These are phyloP conservation scores for Simplicillium aogashimaense DNA, from an alignment of 2,329 filamentous ascomycete genomes.

Conservation along the genomic window DNA sequence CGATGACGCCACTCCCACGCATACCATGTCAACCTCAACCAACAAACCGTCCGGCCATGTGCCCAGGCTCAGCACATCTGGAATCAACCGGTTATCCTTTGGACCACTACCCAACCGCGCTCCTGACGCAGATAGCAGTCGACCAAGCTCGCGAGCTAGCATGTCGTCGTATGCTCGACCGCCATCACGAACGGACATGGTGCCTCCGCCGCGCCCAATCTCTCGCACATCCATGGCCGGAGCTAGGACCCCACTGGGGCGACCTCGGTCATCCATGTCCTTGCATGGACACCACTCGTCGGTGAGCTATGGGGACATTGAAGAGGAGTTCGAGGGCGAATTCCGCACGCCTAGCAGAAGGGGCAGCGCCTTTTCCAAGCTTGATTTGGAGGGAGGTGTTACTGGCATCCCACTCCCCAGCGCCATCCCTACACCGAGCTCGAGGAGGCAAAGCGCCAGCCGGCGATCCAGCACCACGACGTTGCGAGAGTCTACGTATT, in stretches of 20 bases:
- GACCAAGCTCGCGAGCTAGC: conserved; percentile 67
- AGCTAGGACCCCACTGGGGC: conserved; percentile 54
- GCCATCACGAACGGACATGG: conserved; percentile 43
- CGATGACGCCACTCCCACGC: conserved; percentile 41
- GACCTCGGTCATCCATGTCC: conserved; percentile 63
- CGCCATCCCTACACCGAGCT: conserved; percentile 34
- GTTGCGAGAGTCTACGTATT: conserved; percentile 11
- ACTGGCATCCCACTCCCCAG: conserved; percentile 33
- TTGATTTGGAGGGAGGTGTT: conserved; percentile 28
- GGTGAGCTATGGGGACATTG: conserved; percentile 41
- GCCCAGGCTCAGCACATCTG: conserved; percentile 49
- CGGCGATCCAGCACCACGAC: conserved; percentile 31
- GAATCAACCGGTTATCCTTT: conserved; percentile 54
- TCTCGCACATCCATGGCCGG: conserved; percentile 54
- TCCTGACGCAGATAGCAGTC: conserved; percentile 34
- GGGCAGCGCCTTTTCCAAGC: conserved; percentile 37
- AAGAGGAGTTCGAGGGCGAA: conserved; percentile 29
- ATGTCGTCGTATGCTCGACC: conserved; percentile 44
- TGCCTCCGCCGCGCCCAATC: conserved; percentile 46
- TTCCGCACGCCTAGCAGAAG: conserved; percentile 44
- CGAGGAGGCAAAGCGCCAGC: conserved; percentile 31
- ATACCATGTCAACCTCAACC: conserved; percentile 21
- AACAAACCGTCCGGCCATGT: conserved; percentile 38
- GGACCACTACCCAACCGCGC: conserved; percentile 49
- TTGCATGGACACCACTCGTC: conserved; percentile 48